These are phyloP conservation scores for Pistacia vera DNA, from an alignment of 345 rosid species.

Conservation along the genomic window DNA sequence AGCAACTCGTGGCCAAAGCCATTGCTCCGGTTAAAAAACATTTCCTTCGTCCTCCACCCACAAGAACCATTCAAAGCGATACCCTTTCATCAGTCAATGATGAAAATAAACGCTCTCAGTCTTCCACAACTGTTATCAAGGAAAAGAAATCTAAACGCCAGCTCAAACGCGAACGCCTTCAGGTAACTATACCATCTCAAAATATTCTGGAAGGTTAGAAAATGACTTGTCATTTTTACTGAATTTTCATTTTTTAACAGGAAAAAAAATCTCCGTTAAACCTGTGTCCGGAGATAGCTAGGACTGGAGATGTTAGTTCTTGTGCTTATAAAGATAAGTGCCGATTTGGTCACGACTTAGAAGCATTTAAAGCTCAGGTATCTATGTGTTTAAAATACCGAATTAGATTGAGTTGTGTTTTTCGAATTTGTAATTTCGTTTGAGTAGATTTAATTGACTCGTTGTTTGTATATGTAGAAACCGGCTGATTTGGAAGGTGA, in stretches of 20 bases:
- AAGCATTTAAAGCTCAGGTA: slow-evolving; percentile 80
- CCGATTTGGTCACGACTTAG: slow-evolving; percentile 82
- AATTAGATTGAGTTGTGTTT: not conserved
- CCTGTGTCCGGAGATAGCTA: slow-evolving; percentile 74
- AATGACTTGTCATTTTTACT: not conserved
- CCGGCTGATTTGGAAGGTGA: slow-evolving; percentile 87
- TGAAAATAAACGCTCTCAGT: slow-evolving; percentile 20
- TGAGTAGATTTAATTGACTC: not conserved
- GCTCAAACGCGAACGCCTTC: slow-evolving; percentile 82
- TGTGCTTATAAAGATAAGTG: slow-evolving; percentile 72
- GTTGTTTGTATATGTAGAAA: slow-evolving; percentile 54
- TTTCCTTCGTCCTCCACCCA: slow-evolving; percentile 71
- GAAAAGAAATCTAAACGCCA: slow-evolving; percentile 97
- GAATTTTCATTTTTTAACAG: slow-evolving; percentile 8
- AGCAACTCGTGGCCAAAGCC: slow-evolving; percentile 72
- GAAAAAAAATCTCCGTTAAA: slow-evolving; percentile 57
- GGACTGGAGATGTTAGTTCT: slow-evolving; percentile 60
- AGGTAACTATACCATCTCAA: slow-evolving; percentile 36
- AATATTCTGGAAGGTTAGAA: not conserved
- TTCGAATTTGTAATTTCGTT: not conserved
- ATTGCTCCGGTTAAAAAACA: slow-evolving; percentile 82
- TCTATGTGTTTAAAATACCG: slow-evolving; percentile 30
- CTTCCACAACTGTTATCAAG: slow-evolving; percentile 39
- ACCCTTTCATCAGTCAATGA: slow-evolving; percentile 24
- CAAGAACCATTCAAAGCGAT: slow-evolving; percentile 44